phyloP scores from a whole-genome alignment of 2,329 filamentous ascomycete species.

The Monosporascus sp. region DNA sequence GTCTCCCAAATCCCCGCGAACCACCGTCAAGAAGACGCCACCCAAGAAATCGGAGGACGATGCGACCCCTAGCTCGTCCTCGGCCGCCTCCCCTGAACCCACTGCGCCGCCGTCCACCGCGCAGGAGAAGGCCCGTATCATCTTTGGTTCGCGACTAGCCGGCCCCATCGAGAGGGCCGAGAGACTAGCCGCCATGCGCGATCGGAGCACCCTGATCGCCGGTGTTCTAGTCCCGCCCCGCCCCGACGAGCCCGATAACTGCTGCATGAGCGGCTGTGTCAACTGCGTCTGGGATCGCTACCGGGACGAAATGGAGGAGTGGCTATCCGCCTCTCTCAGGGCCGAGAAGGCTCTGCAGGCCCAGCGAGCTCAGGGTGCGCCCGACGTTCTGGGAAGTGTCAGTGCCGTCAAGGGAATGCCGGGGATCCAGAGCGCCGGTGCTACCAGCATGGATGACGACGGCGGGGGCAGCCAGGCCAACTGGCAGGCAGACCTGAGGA shows the following conservation, averaged over 20 bases:
- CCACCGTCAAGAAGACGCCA: constrained; percentile 17
- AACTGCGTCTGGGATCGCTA: constrained; percentile 96
- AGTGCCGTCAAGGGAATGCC: constrained; percentile 7
- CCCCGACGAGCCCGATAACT: constrained; percentile 91
- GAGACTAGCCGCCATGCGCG: constrained; percentile 51
- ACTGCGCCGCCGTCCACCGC: constrained; percentile 38
- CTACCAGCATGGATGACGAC: constrained; percentile 70
- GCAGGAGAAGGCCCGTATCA: constrained; percentile 55
- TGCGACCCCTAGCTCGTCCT: constrained; percentile 25
- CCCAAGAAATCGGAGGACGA: constrained; percentile 17
- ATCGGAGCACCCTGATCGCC: constrained; percentile 61
- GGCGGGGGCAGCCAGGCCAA: constrained; percentile 69
- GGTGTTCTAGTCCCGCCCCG: constrained; percentile 78
- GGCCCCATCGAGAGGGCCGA: constrained; percentile 66
- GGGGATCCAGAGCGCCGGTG: constrained; percentile 20
- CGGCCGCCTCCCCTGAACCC: constrained; percentile 30
- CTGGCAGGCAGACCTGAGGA: constrained; percentile 44
- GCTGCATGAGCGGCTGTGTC: constrained; percentile 98
- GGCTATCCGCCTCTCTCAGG: constrained; percentile 61
- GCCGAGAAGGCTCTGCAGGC: constrained; percentile 52
- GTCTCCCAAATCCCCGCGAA: constrained; percentile 26
- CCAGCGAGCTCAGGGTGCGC: constrained; percentile 21
- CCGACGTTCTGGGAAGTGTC: constrained; percentile 5
- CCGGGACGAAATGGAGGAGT: constrained; percentile 88
- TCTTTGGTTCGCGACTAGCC: constrained; percentile 77